Base-by-base conservation (phyloP, 768 basidiomycete species). In the Pleurotus cornucopiae region DNA sequence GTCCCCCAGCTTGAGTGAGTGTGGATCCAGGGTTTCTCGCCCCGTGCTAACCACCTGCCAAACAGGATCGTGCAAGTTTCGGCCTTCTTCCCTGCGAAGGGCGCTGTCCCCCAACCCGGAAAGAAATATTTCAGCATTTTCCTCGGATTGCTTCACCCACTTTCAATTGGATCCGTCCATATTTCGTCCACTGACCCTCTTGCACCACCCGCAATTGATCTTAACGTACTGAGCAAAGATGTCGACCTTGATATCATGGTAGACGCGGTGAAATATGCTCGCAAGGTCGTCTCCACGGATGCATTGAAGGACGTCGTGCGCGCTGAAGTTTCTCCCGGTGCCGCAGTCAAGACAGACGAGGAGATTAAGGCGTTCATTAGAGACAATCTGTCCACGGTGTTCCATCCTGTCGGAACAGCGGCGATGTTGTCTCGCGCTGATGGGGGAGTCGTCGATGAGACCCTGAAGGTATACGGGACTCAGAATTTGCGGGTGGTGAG, bases 161-260 rank as follows among this genome's bases (percentile, higher is more conserved):
- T 73, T 51, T 72, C 73, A 18, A 66, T 74, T 18, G 78, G 78
- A 11, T 63, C 65, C 2, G 69, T 80, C 49, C 69, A 73, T 44
- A 70, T 78, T 60, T 71, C 65, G 37, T 74, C 75, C 4, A 66
- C 69, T 14, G 65, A 73, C 57, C 68, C 76, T 5, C 73, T 76
- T 57, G 64, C 66, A 11, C 45, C 66, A 21, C 80, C 80, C 0
- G 54, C 59, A 3, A 78, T 82, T 60, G 73, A 81, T 61, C 75
- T 76, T 2, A 66, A 72, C 49, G 75, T 76, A 64, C 69, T 75
- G 47, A 56, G 54, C 11, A 61, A 66, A 38, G 30, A 46, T 14
- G 39, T 60, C 21, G 66, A 68, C 51, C 23, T 67, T 1, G 58
- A 60, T 3, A 39, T 63, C 5, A 34, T 65, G 16, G 39, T 68